Conservation (phyloP, 2,329 filamentous ascomycete genomes). For the Colletotrichum sp. region DNA sequence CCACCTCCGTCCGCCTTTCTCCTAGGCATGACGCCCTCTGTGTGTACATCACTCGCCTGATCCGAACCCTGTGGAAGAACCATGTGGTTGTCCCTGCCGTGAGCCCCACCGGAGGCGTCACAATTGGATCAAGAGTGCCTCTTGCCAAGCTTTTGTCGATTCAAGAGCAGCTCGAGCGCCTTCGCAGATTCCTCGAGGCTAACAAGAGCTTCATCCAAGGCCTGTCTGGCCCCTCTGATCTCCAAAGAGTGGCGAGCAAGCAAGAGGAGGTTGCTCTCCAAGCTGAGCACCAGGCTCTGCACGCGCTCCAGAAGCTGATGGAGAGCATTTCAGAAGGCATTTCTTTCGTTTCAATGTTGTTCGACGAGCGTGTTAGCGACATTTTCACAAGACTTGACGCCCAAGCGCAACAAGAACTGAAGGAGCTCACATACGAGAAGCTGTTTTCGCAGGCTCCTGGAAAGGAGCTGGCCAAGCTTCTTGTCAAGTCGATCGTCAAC, state of each 20-base stretch:
- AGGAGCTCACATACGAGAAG: conserved; percentile 82
- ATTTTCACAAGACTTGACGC: conserved; percentile 82
- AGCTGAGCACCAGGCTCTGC: conserved; percentile 91
- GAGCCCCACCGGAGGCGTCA: conserved; percentile 62
- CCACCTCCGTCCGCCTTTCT: conserved; percentile 86
- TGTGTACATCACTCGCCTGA: conserved; percentile 85
- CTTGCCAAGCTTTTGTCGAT: conserved; percentile 74
- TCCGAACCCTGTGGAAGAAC: conserved; percentile 87
- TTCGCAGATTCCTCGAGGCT: conserved; percentile 82
- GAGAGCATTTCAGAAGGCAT: conserved; percentile 95
- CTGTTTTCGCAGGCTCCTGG: conserved; percentile 83
- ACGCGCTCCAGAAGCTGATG: conserved; percentile 84
- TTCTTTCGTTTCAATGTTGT: conserved; percentile 92
- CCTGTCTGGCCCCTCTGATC: conserved; percentile 85
- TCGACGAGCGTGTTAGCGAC: conserved; percentile 90
- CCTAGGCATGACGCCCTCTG: conserved; percentile 88
- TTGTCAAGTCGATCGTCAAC: conserved; percentile 98
- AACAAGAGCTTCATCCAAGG: conserved; percentile 95
- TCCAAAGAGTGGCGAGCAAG: conserved; percentile 78
- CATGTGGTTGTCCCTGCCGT: conserved; percentile 67
- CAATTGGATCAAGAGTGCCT: conserved; percentile 71
- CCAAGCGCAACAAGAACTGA: conserved; percentile 70
- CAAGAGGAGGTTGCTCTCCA: conserved; percentile 93
- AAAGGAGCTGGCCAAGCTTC: conserved; percentile 87
- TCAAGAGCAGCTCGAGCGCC: conserved; percentile 79